These are phyloP conservation scores for Suhomyces kunorum DNA, from an alignment of 1,139 yeast genomes.

Conservation along the genomic window DNA sequence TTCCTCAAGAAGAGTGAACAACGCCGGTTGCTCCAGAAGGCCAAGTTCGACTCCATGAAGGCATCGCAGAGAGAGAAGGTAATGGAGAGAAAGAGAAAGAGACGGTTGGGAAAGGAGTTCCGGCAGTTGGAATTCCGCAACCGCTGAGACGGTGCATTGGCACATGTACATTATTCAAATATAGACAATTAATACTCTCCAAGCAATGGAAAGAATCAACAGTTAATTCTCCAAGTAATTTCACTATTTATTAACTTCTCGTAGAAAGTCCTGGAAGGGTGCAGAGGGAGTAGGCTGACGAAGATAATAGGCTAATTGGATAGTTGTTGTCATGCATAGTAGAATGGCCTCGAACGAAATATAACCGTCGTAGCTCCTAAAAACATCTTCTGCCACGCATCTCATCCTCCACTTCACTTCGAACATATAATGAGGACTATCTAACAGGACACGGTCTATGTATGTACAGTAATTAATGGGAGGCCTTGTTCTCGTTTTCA, in stretches of 20 bases:
- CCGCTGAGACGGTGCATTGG: background rate
- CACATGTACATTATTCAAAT: background rate
- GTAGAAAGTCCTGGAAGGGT: no score
- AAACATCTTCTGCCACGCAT: no score
- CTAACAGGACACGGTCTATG: conserved; percentile 1
- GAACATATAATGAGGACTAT: conserved; percentile 2
- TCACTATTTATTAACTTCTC: no score
- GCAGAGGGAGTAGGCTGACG: no score
- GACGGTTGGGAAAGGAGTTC: conserved; percentile 88
- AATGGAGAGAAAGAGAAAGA: conserved; percentile 91
- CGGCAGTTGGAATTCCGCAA: conserved; percentile 64
- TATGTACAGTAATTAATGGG: conserved; percentile 8
- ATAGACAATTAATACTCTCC: no score
- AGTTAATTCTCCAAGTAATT: no score
- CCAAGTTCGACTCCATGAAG: conserved; percentile 85
- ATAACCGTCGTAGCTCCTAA: no score
- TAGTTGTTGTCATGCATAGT: no score
- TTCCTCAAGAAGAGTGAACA: conserved; percentile 80
- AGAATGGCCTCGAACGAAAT: no score
- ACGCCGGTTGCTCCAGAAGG: conserved; percentile 81
- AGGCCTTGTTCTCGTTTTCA: conserved; percentile 38
- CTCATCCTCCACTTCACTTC: no score
- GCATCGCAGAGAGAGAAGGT: conserved; percentile 81
- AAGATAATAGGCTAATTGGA: no score
- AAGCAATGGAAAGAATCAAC: no score